phyloP scores from a whole-genome alignment of 1,284 basidiomycete species.

The Rhodotorula sp. region DNA sequence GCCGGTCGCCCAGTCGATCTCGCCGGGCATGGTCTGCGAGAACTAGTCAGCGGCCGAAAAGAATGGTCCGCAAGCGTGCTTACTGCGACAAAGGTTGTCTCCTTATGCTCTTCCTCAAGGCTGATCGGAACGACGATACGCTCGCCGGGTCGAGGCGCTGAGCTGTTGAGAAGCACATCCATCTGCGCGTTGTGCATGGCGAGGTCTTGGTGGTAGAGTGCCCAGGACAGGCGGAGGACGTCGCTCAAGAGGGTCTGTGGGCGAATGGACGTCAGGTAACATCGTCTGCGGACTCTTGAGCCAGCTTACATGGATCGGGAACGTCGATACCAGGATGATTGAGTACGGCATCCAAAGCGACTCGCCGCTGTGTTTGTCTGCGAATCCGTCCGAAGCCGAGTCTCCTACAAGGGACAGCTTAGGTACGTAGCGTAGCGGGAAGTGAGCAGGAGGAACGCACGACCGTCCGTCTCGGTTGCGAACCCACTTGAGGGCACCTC shows the following conservation, averaged over 20 bases:
- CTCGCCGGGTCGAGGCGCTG: slow-evolving; percentile 46
- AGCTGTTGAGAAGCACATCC: slow-evolving; percentile 48
- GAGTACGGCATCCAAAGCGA: slow-evolving; percentile 38
- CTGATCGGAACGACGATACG: slow-evolving; percentile 38
- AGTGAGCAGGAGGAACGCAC: slow-evolving; percentile 2
- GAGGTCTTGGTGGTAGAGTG: slow-evolving; percentile 48
- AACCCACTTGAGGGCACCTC: slow-evolving; percentile 43
- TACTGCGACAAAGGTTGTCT: slow-evolving; percentile 26
- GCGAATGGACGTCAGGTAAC: not conserved
- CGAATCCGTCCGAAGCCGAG: too few species aligned
- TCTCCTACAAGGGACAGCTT: not conserved
- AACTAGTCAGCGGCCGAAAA: not conserved
- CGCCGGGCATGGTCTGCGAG: slow-evolving; percentile 50
- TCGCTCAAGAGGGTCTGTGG: slow-evolving; percentile 46
- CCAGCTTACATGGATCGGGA: slow-evolving; percentile 27
- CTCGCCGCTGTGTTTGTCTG: not conserved
- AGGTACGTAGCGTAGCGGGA: not conserved
- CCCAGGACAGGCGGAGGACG: slow-evolving; percentile 49
- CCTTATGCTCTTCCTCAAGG: not conserved
- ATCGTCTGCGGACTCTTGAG: fast-evolving
- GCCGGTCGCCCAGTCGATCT: slow-evolving; percentile 52
- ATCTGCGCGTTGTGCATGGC: slow-evolving; percentile 49
- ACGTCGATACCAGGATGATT: slow-evolving; percentile 29
- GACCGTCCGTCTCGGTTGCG: slow-evolving; percentile 30
- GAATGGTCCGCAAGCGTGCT: not conserved